Percentiles rank a stretch among this genome's conserved stretches.
phyloP scores from a whole-genome alignment of 148 eudicot genomes.

The Silene latifolia region DNA sequence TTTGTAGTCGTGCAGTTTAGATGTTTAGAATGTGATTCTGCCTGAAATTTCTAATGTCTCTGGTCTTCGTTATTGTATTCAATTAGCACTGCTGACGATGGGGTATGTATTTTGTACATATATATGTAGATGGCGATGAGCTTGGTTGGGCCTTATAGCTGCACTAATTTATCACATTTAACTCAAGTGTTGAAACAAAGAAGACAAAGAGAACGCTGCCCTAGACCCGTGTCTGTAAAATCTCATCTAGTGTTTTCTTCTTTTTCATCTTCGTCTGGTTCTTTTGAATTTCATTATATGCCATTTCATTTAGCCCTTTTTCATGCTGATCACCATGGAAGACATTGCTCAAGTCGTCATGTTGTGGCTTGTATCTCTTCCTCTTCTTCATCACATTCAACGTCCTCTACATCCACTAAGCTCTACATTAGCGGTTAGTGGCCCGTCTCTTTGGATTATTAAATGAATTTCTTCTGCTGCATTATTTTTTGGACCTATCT shows the following conservation, averaged over 20 bases:
- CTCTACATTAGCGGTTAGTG: conserved; percentile 36
- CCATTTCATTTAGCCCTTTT: conserved; percentile 7
- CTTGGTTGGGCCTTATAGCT: conserved; percentile 11
- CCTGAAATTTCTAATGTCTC: neutral
- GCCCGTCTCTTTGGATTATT: neutral
- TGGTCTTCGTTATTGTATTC: neutral
- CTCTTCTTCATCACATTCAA: conserved; percentile 11
- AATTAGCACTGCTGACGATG: neutral
- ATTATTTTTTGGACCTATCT: neutral
- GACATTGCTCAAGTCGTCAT: neutral
- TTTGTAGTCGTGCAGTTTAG: neutral
- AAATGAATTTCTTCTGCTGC: neutral
- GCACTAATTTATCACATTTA: conserved; percentile 9
- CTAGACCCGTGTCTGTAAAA: conserved; percentile 6
- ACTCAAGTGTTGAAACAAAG: conserved; percentile 6
- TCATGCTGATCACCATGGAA: conserved; percentile 4
- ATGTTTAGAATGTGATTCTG: neutral
- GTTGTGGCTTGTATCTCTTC: conserved; percentile 24
- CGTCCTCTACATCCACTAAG: conserved; percentile 15
- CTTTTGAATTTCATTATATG: neutral
- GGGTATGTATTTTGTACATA: neutral
- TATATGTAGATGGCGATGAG: conserved; percentile 22
- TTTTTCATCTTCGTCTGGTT: conserved; percentile 3
- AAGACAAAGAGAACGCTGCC: neutral
- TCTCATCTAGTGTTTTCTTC: conserved; percentile 15